Conservation (phyloP, 345 rosid species). For the Boechera stricta region DNA sequence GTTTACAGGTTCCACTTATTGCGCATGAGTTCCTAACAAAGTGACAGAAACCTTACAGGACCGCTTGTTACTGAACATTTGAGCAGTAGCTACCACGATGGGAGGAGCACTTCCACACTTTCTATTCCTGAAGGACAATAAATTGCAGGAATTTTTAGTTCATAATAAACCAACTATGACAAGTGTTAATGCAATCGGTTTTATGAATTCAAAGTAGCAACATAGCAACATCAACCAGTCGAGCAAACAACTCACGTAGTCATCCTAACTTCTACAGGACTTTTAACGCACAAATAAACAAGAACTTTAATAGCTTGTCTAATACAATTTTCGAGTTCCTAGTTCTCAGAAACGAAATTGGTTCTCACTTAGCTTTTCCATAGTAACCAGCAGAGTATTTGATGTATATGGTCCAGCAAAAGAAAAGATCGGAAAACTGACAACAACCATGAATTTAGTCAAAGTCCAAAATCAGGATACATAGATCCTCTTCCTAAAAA, state of each 20-base stretch:
- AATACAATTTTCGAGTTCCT: not conserved
- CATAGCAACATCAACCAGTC: not conserved
- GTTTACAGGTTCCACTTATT: slow-evolving; percentile 30
- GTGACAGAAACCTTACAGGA: slow-evolving; percentile 33
- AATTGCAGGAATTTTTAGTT: not conserved
- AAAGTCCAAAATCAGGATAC: not conserved
- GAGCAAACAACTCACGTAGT: not conserved
- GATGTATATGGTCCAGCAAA: no score
- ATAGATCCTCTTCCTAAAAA: slow-evolving; percentile 10
- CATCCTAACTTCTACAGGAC: not conserved
- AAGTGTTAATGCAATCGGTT: slow-evolving; percentile 5
- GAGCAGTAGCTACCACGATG: slow-evolving; percentile 13
- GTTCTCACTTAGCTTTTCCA: no score
- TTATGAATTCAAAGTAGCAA: not conserved
- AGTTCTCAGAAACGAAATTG: not conserved
- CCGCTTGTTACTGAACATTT: slow-evolving; percentile 28
- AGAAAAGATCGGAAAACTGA: not conserved
- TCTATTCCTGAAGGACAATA: slow-evolving; percentile 38
- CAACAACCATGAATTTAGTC: not conserved
- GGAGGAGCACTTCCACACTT: slow-evolving; percentile 22
- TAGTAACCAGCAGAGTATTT: not conserved
- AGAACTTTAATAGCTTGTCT: not conserved
- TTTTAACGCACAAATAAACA: not conserved
- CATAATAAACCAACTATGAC: no score
- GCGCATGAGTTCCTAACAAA: slow-evolving; percentile 15